Evolutionary conservation across 768 basidiomycete genomes (phyloP).

Genomic region (Paxillus ammoniavirescens): DNA sequence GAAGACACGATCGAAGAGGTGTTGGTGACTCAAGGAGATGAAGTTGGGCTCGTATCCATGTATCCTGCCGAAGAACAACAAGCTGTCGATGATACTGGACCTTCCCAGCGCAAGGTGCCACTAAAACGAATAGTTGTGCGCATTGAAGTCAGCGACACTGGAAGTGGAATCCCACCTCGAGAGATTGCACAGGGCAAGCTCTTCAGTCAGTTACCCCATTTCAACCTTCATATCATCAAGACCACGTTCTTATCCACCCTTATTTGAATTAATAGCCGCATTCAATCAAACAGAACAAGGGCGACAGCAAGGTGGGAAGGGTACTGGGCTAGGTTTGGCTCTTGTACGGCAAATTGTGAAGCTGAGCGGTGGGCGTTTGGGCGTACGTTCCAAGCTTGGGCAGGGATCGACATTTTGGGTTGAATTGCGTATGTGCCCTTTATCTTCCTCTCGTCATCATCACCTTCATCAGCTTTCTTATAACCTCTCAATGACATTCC

Average conservation of each 20-base stretch:
- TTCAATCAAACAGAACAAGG: constrained; percentile 82
- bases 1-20: constrained; percentile 24
- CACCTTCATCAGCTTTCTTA: constrained; percentile 7
- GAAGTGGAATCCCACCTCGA: constrained; percentile 55
- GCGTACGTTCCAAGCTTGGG: constrained; percentile 59
- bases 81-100: neutral
- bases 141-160: constrained; percentile 81
- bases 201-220: constrained; percentile 52
- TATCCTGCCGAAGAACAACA: neutral
- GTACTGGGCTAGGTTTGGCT: constrained; percentile 73
- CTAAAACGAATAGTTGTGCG: constrained; percentile 75
- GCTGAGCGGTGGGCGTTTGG: constrained; percentile 69
- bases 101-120: constrained; percentile 13
- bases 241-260: constrained; percentile 6
- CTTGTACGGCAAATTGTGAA: constrained; percentile 79
- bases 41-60: constrained; percentile 19
- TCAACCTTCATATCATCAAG: neutral
- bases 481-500: constrained; percentile 4
- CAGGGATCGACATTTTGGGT: constrained; percentile 90
- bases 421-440: constrained; percentile 52
- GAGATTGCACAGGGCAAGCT: constrained; percentile 73
- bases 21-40: constrained; percentile 32
- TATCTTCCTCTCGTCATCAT: constrained; percentile 11
- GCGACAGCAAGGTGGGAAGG: constrained; percentile 69
- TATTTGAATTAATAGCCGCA: constrained; percentile 42